Base-by-base conservation (phyloP, 805 yeast genomes). In the Metschnikowia gruessii region DNA sequence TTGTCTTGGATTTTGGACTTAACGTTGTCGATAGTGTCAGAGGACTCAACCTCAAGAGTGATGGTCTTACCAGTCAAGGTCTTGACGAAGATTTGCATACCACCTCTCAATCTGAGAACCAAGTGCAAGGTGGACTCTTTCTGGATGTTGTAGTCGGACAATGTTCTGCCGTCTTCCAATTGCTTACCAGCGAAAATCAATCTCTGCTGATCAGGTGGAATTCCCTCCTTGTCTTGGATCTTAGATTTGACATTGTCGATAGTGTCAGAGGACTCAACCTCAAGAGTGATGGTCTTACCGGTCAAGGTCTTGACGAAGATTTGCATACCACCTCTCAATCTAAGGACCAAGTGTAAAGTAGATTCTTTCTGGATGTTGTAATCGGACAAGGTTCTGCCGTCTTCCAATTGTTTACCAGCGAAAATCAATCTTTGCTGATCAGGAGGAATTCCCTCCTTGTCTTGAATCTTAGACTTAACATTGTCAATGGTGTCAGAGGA, bases 1-100 rank as follows among this genome's bases (percentile, higher is more conserved):
- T 87, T 89, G 79, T 89, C 97, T 80, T 88, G 96, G 69, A 91
- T 90, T 82, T 90, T 90, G 64, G 95, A 79, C 81, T 89, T 91
- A 77, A 76, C 80, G 55, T 88, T 89, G 81, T 90, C 97, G 69
- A 92, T 89, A 53, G 97, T 89, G 81, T 91, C 97, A 51, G 96
- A 88, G 55, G 97, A 89, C 79, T 90, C 97, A 61, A 89, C 97
- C 79, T 91, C 97, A 60, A 91, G 82, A 72, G 97, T 90, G 54
- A 79, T 79, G 33, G 83, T 79, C 69, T 79, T 79, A 64, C 83
- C 83, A 22, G 83, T 79, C 57, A 79, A 69, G 22, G 82, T 79
- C 64, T 79, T 78, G 49, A 61, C 66, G 37, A 72, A 70, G 52
- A 80, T 80, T 32, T 79, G 83, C 83, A 65, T 72, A 83, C 95